Conservation (phyloP, 2,329 filamentous ascomycete genomes). For the Huntiella moniliformis region DNA sequence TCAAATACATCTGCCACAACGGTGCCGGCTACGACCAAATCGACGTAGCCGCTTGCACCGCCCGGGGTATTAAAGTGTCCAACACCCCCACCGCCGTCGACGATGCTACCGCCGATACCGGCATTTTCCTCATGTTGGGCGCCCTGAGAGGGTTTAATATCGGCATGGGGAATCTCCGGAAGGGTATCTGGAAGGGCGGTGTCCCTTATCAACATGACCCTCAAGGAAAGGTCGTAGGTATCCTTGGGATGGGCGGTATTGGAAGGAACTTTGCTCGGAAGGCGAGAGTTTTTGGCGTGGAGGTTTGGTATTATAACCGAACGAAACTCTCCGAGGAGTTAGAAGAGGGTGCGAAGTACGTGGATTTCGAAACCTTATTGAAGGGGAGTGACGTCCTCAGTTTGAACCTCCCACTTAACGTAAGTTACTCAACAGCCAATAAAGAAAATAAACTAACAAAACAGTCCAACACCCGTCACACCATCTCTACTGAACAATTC, state of each 20-base stretch:
- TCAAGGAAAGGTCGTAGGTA: constrained; percentile 58
- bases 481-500: constrained; percentile 54
- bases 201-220: constrained; percentile 55
- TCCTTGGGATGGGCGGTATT: constrained; percentile 75
- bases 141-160: constrained; percentile 56
- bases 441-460: background rate
- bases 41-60: constrained; percentile 52
- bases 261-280: constrained; percentile 60
- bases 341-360: constrained; percentile 42
- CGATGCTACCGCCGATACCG: constrained; percentile 66
- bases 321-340: constrained; percentile 35
- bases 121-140: constrained; percentile 65
- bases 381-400: constrained; percentile 56
- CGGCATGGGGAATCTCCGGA: constrained; percentile 45
- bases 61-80: constrained; percentile 48
- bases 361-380: constrained; percentile 56
- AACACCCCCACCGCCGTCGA: constrained; percentile 70
- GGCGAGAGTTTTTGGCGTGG: constrained; percentile 59
- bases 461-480: constrained; percentile 48
- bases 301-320: constrained; percentile 56
- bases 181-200: constrained; percentile 47
- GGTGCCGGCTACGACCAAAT: constrained; percentile 76
- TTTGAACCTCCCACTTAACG: constrained; percentile 65
- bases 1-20: constrained; percentile 42
- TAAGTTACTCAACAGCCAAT: constrained; percentile 25